These are phyloP conservation scores for Rhodotorula sp. DNA, from an alignment of 1,284 basidiomycete genomes.

Conservation along the genomic window DNA sequence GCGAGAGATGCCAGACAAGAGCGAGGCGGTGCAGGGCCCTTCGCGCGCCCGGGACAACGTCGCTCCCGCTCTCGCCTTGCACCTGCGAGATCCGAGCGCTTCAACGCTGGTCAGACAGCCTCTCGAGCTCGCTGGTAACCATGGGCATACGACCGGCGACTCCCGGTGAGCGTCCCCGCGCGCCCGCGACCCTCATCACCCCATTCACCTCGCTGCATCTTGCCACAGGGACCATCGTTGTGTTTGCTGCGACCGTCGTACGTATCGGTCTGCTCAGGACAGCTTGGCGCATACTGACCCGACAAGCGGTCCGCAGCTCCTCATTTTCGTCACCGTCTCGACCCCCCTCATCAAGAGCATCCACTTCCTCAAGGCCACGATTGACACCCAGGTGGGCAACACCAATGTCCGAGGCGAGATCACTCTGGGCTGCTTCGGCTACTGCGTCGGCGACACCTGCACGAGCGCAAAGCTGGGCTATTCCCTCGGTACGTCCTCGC, in stretches of 20 bases:
- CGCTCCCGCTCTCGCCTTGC: not conserved
- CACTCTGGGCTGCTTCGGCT: constrained; percentile 42
- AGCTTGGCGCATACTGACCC: not conserved
- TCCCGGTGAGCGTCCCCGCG: constrained; percentile 2
- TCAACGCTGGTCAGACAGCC: not conserved
- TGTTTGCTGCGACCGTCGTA: constrained; percentile 40
- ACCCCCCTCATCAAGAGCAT: constrained; percentile 43
- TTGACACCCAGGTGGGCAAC: constrained; percentile 20
- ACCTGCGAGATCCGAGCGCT: not conserved
- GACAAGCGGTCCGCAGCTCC: constrained; percentile 2
- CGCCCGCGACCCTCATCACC: not conserved
- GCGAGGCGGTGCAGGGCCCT: too few relatives aligned
- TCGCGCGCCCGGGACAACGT: too few relatives aligned
- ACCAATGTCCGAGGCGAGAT: constrained; percentile 27
- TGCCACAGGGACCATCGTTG: constrained; percentile 39
- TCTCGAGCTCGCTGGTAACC: not conserved
- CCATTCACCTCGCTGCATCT: not conserved
- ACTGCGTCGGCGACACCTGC: constrained; percentile 37
- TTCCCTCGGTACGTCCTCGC: constrained; percentile 24
- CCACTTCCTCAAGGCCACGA: constrained; percentile 43
- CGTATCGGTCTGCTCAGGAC: not conserved
- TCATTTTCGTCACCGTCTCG: constrained; percentile 41
- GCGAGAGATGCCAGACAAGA: too few relatives aligned
- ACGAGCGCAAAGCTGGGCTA: constrained; percentile 37
- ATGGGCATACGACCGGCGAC: constrained; percentile 22